Conservation (phyloP, 129 eudicot genomes). For the Tanacetum coccineum region DNA sequence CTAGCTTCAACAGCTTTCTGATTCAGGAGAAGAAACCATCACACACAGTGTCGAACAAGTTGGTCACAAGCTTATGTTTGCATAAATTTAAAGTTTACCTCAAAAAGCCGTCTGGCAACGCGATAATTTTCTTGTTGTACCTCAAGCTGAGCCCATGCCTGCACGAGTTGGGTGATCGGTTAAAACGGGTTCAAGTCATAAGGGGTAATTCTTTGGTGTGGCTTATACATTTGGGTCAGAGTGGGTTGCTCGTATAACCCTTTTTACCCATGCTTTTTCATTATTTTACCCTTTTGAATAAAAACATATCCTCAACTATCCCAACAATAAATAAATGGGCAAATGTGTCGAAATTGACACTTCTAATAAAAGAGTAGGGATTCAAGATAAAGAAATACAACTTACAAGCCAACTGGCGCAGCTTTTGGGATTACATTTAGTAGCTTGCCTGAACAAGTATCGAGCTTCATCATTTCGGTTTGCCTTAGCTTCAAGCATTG, state of each 20-base stretch:
- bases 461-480: constrained; percentile 75
- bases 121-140: constrained; percentile 61
- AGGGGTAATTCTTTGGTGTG: not conserved
- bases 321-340: too few species aligned
- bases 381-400: constrained; percentile 11
- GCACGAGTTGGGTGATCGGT: not conserved
- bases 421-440: constrained; percentile 82
- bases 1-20: constrained; percentile 96
- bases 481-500: constrained; percentile 90
- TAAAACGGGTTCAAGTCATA: too few species aligned
- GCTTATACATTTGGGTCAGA: not conserved
- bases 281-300: too few species aligned
- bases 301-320: too few species aligned
- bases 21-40: constrained; percentile 21
- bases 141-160: constrained; percentile 99
- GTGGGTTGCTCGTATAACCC: too few species aligned
- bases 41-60: not conserved
- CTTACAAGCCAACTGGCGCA: constrained; percentile 99
- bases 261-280: too few species aligned
- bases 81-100: constrained; percentile 53
- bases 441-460: constrained; percentile 85
- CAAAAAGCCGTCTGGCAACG: constrained; percentile 71
- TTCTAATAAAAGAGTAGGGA: not conserved
- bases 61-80: not conserved
- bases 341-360: too few species aligned